A percentile compares a stretch with the other conserved stretches of the same genome.
phyloP scores from a whole-genome alignment of 179 eudicot genomes.

The Beta lomatogona region DNA sequence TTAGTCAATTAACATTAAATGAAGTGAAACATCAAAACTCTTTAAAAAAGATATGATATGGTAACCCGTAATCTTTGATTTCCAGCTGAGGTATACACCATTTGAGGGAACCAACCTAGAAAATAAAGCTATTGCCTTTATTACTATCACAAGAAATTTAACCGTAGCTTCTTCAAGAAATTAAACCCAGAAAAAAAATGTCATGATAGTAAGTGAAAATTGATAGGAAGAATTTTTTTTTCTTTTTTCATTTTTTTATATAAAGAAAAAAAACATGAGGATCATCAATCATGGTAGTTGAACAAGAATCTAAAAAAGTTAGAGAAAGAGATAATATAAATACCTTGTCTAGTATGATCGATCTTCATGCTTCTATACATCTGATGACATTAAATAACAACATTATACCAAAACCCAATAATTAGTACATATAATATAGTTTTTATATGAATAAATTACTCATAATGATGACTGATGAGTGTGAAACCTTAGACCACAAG shows the following conservation, averaged over 20 bases:
- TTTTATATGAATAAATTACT: background rate
- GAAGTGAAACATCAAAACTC: constrained; percentile 43
- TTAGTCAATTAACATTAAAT: constrained; percentile 41
- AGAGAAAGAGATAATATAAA: background rate
- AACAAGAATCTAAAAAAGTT: background rate
- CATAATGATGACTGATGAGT: background rate
- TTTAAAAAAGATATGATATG: constrained; percentile 29
- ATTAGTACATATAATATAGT: background rate
- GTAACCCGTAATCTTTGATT: constrained; percentile 31
- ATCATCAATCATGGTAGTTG: constrained; percentile 16
- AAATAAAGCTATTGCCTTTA: background rate
- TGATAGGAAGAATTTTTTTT: background rate
- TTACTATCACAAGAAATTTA: constrained; percentile 6
- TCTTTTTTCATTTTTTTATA: background rate
- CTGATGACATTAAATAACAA: constrained; percentile 34
- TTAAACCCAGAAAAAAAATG: too few species aligned
- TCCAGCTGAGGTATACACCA: constrained; percentile 14
- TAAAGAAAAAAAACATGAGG: background rate
- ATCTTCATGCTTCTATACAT: constrained; percentile 95
- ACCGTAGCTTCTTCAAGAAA: too few species aligned
- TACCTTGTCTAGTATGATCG: constrained; percentile 60
- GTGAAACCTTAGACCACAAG: constrained; percentile 26
- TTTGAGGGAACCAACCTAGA: constrained; percentile 34
- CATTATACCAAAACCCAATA: background rate
- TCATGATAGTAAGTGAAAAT: background rate